Percentiles rank a stretch among this genome's conserved stretches.
phyloP scores from a whole-genome alignment of 1,139 yeast genomes.

The Saccharomyces hybrid region DNA sequence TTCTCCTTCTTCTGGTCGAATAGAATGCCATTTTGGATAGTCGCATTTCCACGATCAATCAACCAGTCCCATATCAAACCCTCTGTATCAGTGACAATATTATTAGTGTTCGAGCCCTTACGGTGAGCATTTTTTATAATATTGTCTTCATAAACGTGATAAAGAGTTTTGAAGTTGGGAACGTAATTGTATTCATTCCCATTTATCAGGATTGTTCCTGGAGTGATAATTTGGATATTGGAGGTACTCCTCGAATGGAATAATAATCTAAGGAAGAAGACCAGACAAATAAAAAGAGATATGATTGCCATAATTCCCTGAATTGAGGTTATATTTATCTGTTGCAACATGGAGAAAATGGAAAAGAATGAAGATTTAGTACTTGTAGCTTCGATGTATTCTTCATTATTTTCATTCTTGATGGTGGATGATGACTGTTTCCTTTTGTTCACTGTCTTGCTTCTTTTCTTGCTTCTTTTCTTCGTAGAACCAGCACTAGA shows the following conservation, averaged over 20 bases:
- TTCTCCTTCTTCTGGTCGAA: slow-evolving; percentile 8
- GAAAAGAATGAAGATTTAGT: neutral
- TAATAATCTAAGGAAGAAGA: slow-evolving; percentile 12
- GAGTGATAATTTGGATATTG: slow-evolving; percentile 13
- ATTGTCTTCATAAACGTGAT: slow-evolving; percentile 36
- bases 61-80: slow-evolving; percentile 78
- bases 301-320: slow-evolving; percentile 13
- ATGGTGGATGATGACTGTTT: slow-evolving; percentile 29
- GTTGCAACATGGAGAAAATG: slow-evolving; percentile 7
- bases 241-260: slow-evolving; percentile 15
- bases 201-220: slow-evolving; percentile 32
- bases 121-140: slow-evolving; percentile 23
- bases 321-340: slow-evolving; percentile 22
- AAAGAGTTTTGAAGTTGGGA: slow-evolving; percentile 40
- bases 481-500: slow-evolving; percentile 25
- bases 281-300: slow-evolving; percentile 6
- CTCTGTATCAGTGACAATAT: slow-evolving; percentile 42
- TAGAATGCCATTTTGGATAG: slow-evolving; percentile 12
- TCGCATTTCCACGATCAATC: slow-evolving; percentile 41
- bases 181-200: slow-evolving; percentile 41
- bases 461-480: slow-evolving; percentile 31
- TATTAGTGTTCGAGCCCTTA: slow-evolving; percentile 5
- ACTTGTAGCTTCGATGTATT: slow-evolving; percentile 7
- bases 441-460: slow-evolving; percentile 14
- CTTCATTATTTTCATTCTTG: slow-evolving; percentile 13